Percentiles rank a stretch among this genome's conserved stretches.
Evolutionary conservation across 139 green algal species (phyloP).

Genomic region (Tetraselmis striata): DNA sequence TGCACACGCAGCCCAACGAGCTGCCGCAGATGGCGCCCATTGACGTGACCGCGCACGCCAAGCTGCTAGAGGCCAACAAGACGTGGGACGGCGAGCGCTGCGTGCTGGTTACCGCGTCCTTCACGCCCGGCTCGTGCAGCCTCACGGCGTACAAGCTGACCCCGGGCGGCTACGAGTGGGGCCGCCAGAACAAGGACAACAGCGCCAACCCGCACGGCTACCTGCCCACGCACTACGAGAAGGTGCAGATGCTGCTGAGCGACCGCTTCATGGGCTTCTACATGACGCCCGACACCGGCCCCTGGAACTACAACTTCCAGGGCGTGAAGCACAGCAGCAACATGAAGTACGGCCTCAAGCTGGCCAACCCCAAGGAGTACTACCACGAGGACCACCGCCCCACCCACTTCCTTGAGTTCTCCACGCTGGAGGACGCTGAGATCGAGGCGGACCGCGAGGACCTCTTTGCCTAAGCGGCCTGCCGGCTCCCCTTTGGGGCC

Average conservation of each 20-base stretch:
- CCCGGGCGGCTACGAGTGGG: conserved; percentile 61
- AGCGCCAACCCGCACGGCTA: conserved; percentile 65
- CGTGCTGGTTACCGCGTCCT: conserved; percentile 87
- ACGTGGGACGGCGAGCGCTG: conserved; percentile 95
- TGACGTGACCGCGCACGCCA: conserved; percentile 87
- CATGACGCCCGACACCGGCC: conserved; percentile 86
- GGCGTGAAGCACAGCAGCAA: conserved; percentile 57
- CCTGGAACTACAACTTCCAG: conserved; percentile 99
- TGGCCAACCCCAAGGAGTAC: conserved; percentile 90
- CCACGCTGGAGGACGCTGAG: conserved; percentile 78
- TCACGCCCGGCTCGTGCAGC: conserved; percentile 91
- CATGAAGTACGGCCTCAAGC: conserved; percentile 80
- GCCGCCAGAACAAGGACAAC: conserved; percentile 25
- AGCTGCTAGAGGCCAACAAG: conserved; percentile 89
- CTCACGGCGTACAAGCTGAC: conserved; percentile 98
- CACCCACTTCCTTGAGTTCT: conserved; percentile 97
- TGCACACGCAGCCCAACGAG: conserved; percentile 98
- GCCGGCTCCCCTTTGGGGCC: too few relatives aligned
- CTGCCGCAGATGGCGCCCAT: conserved; percentile 82
- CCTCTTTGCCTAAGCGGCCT: conserved; percentile 46
- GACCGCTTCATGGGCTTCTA: conserved; percentile 99
- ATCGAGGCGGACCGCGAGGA: conserved; percentile 87
- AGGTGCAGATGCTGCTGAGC: conserved; percentile 95
- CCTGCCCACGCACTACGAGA: conserved; percentile 90
- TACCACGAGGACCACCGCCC: conserved; percentile 87